Evolutionary conservation across 1,284 basidiomycete genomes (phyloP), one percentile per base, ranked within the genome.

Genomic region (Ustilago sp.): DNA sequence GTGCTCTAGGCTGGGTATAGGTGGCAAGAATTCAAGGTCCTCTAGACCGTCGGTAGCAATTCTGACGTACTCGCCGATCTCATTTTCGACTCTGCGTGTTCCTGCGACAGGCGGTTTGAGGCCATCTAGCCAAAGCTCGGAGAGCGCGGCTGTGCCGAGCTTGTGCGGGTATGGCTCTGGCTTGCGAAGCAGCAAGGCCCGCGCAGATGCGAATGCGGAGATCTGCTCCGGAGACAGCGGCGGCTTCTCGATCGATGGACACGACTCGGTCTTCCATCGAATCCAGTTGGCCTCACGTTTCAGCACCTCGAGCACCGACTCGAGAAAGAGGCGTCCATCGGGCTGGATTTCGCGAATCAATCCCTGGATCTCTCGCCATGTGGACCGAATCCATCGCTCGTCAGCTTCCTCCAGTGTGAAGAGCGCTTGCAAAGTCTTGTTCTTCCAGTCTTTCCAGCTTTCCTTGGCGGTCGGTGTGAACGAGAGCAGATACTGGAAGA

Each of bases 401-500:
- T 83, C 82, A 3, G 64, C 72, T 17, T 79, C 76, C 11, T 63
- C 57, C 15, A 85, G 73, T n/a, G 56, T 66, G 45, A 79, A 76
- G 12, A 63, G 58, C 19, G 69, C 71, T 47, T 78, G 66, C 9
- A 84, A 63, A 7, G 75, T 63, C 59, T 84, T 77, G 77, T 84
- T 85, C 56, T 80, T 84, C 77, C 80, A 83, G 6, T 68, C 89
- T 4, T 88, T 87, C 91, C 91, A 92, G 39, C 88, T 86, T 1
- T 89, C 87, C 79, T 93, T 93, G 8, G 90, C 89, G 0, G 89
- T 74, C 68, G 91, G 91, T 0, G 93, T 93, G 85, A 93, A 94
- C 3, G 89, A 90, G 23, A 92, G 88, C 32, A 96, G 89, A 84
- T 94, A 93, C 64, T 92, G 90, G 53, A 94, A 89, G 7, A 94